phyloP scores from a whole-genome alignment of 257 asterid genomes.

The Solanum piurae region DNA sequence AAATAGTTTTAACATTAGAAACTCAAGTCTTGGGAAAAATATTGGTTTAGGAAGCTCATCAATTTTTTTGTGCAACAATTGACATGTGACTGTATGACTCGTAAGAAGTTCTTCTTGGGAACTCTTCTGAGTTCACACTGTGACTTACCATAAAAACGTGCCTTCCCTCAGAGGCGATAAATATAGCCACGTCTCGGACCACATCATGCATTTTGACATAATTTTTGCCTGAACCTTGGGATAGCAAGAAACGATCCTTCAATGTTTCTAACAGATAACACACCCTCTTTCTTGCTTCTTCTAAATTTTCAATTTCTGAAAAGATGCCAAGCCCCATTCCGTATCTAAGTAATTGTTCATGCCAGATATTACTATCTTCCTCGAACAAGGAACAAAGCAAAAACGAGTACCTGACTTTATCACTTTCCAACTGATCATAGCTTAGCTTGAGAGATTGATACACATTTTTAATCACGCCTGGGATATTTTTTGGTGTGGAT shows the following conservation, averaged over 20 bases:
- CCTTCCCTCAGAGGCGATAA: background rate
- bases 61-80: background rate
- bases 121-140: background rate
- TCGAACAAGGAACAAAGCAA: slow-evolving; percentile 14
- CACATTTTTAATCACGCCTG: background rate
- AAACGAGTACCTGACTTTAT: slow-evolving; percentile 8
- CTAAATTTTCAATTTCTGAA: background rate
- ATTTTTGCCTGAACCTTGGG: background rate
- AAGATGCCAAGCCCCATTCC: background rate
- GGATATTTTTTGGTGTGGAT: background rate
- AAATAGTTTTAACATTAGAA: background rate
- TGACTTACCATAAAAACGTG: background rate
- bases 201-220: slow-evolving; percentile 8
- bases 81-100: background rate
- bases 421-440: slow-evolving; percentile 8
- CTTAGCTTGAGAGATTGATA: slow-evolving; percentile 11
- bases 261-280: background rate
- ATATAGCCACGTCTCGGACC: background rate
- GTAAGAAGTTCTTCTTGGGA: background rate
- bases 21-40: background rate
- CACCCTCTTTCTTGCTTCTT: slow-evolving; percentile 5
- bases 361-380: slow-evolving; percentile 5
- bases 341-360: slow-evolving; percentile 6
- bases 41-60: background rate
- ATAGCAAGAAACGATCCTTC: background rate